Percentiles rank a stretch among this genome's conserved stretches.
Evolutionary conservation across 257 asterid species (phyloP).

Genomic region (Jaltomata sinuosa): DNA sequence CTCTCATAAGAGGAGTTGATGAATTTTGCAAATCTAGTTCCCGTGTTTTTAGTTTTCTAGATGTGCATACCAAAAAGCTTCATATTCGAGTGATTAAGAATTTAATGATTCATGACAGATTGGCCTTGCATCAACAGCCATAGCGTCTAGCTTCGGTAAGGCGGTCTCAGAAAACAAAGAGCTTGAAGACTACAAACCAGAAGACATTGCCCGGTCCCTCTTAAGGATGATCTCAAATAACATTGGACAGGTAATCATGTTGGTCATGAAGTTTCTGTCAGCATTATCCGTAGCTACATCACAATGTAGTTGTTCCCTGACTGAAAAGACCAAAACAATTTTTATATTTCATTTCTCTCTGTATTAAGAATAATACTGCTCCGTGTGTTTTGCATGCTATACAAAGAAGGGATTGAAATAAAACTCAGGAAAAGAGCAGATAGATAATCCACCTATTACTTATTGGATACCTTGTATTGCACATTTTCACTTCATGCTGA

Average conservation of each 20-base stretch:
- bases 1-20: background rate
- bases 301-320: background rate
- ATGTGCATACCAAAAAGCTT: background rate
- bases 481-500: background rate
- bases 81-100: background rate
- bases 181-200: slow-evolving; percentile 63
- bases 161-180: slow-evolving; percentile 63
- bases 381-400: background rate
- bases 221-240: slow-evolving; percentile 91
- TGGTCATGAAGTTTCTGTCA: background rate
- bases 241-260: slow-evolving; percentile 60
- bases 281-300: background rate
- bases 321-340: background rate
- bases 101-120: slow-evolving; percentile 29
- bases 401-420: background rate
- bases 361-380: background rate
- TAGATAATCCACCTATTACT: background rate
- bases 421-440: background rate
- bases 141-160: slow-evolving; percentile 94
- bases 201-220: slow-evolving; percentile 82
- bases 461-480: background rate
- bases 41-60: background rate
- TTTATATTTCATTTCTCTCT: background rate
- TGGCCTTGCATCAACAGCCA: slow-evolving; percentile 75
- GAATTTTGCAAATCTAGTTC: background rate